Percentiles rank a stretch among this genome's conserved stretches.
These are phyloP conservation scores for Diplotaxis tenuifolia DNA, from an alignment of 345 rosid genomes.

Conservation along the genomic window DNA sequence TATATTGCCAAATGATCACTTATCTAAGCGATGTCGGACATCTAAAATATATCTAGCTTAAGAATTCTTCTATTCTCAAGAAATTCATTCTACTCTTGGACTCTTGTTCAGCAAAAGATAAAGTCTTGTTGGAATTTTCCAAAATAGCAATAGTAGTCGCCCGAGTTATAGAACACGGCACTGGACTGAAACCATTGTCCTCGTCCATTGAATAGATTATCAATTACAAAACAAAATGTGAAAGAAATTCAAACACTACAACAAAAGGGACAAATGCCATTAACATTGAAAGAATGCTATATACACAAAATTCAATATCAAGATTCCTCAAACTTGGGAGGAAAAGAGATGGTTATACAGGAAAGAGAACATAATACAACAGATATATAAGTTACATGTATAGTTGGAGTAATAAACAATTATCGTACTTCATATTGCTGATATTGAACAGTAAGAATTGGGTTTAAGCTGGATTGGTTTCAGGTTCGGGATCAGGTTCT, in stretches of 20 bases:
- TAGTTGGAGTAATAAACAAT: constrained; percentile 21
- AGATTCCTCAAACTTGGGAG: constrained; percentile 6
- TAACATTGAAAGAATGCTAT: constrained; percentile 18
- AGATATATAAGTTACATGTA: constrained; percentile 33
- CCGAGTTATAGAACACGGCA: too few species aligned
- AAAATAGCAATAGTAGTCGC: too few species aligned
- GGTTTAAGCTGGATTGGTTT: background rate
- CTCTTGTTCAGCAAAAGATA: too few species aligned
- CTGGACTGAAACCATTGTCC: background rate
- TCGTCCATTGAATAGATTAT: background rate
- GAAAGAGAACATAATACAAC: constrained; percentile 21
- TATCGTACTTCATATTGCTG: constrained; percentile 9
- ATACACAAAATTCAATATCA: constrained; percentile 20
- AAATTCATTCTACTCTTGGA: too few species aligned
- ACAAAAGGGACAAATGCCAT: background rate
- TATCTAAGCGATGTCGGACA: too few species aligned
- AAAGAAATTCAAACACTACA: background rate
- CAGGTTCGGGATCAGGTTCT: constrained; percentile 37
- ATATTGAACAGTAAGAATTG: constrained; percentile 5
- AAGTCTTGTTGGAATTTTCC: too few species aligned
- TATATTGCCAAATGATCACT: too few species aligned
- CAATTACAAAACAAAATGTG: background rate
- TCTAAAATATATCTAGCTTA: too few species aligned
- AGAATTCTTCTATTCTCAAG: too few species aligned
- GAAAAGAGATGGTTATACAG: background rate